A percentile compares a stretch with the other conserved stretches of the same genome.
phyloP scores from a whole-genome alignment of 257 asterid genomes.

The Lavandula angustifolia region DNA sequence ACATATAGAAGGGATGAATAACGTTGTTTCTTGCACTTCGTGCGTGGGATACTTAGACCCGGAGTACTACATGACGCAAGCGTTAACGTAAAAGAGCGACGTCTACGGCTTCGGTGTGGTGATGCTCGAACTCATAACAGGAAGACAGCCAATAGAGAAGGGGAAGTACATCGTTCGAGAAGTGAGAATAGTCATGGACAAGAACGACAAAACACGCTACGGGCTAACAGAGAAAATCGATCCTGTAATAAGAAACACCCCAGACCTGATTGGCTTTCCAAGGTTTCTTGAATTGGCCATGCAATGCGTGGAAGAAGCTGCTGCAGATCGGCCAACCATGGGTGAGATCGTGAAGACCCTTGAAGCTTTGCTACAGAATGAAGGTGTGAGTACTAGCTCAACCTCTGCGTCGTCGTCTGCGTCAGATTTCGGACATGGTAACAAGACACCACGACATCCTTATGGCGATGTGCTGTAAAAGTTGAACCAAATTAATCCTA shows the following conservation, averaged over 20 bases:
- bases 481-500: slow-evolving; percentile 55
- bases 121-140: slow-evolving; percentile 83
- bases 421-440: slow-evolving; percentile 62
- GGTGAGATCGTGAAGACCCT: slow-evolving; percentile 73
- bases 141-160: slow-evolving; percentile 80
- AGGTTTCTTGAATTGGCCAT: slow-evolving; percentile 72
- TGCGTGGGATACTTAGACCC: slow-evolving; percentile 93
- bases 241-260: slow-evolving; percentile 50
- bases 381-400: slow-evolving; percentile 62
- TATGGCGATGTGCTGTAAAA: slow-evolving; percentile 47
- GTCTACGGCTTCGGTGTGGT: slow-evolving; percentile 94
- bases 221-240: slow-evolving; percentile 65
- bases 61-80: slow-evolving; percentile 91
- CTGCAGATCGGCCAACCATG: slow-evolving; percentile 86
- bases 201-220: slow-evolving; percentile 50
- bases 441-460: slow-evolving; percentile 47
- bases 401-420: slow-evolving; percentile 74
- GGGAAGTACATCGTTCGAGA: slow-evolving; percentile 89
- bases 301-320: slow-evolving; percentile 92
- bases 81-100: slow-evolving; percentile 88
- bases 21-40: neutral
- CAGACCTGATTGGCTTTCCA: slow-evolving; percentile 58
- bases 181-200: slow-evolving; percentile 54
- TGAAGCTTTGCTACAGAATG: slow-evolving; percentile 64
- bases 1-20: neutral